phyloP scores from a whole-genome alignment of 495 filamentous ascomycete genomes.

The Xylaria scruposa region DNA sequence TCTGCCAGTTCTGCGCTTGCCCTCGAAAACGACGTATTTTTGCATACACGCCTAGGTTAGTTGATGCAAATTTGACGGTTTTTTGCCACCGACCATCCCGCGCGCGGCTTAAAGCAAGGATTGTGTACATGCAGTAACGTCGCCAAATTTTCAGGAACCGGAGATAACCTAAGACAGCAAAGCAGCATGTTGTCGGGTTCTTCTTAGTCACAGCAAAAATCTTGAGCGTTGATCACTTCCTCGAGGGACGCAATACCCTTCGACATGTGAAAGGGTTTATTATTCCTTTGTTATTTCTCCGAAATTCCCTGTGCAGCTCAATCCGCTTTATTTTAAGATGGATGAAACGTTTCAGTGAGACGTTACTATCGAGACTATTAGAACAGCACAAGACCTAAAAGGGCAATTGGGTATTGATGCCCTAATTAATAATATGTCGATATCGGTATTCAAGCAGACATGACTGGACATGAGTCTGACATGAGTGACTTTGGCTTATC shows the following conservation, averaged over 20 bases:
- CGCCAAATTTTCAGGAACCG: background rate
- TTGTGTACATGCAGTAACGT: background rate
- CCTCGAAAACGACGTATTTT: background rate
- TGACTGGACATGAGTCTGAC: background rate
- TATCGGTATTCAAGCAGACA: background rate
- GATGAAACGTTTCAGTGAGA: constrained; percentile 6
- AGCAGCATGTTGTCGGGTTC: background rate
- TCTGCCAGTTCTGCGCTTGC: background rate
- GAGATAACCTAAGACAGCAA: background rate
- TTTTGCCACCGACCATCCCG: background rate
- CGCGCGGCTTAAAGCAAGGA: background rate
- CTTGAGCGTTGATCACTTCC: constrained; percentile 6
- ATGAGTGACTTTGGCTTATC: background rate
- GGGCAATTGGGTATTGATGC: no score
- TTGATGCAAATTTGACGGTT: background rate
- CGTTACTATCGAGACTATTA: background rate
- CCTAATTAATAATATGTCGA: background rate
- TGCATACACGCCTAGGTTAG: background rate
- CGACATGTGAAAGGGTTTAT: constrained; percentile 8
- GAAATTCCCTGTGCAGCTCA: background rate
- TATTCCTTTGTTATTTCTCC: background rate
- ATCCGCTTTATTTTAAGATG: background rate
- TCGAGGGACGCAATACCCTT: background rate
- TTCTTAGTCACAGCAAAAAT: background rate
- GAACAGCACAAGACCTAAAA: background rate